A percentile compares a stretch with the other conserved stretches of the same genome.
phyloP scores from a whole-genome alignment of 495 filamentous ascomycete species.

The Haplographium delicatum region DNA sequence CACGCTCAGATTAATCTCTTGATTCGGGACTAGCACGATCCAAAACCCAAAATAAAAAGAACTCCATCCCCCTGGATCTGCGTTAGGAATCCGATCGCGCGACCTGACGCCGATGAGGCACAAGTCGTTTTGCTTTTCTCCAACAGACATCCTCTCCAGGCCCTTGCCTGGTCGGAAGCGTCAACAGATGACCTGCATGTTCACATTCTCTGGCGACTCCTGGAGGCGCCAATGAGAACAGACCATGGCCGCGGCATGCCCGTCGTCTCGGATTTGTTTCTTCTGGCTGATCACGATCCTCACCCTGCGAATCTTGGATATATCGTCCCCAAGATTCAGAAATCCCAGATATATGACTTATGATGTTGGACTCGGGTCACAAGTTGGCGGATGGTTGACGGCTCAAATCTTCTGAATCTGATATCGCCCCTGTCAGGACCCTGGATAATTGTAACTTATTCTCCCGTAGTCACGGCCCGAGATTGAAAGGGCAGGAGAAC shows the following conservation, averaged over 20 bases:
- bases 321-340: background rate
- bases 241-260: background rate
- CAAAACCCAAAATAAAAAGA: too few relatives aligned
- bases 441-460: too few relatives aligned
- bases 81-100: too few relatives aligned
- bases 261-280: background rate
- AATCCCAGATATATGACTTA: background rate
- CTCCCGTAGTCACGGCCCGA: too few relatives aligned
- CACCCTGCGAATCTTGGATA: background rate
- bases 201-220: too few relatives aligned
- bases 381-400: too few relatives aligned
- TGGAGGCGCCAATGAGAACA: background rate
- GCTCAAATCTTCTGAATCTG: too few relatives aligned
- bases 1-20: too few relatives aligned
- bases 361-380: background rate
- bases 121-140: constrained; percentile 3
- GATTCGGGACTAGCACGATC: too few relatives aligned
- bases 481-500: too few relatives aligned
- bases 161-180: background rate
- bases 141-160: background rate
- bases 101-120: constrained; percentile 1
- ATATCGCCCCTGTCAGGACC: too few relatives aligned
- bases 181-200: constrained; percentile 1
- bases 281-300: background rate
- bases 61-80: too few relatives aligned